A percentile compares a stretch with the other conserved stretches of the same genome.
phyloP scores from a whole-genome alignment of 2,329 filamentous ascomycete genomes.

The Aspergillus sp. region DNA sequence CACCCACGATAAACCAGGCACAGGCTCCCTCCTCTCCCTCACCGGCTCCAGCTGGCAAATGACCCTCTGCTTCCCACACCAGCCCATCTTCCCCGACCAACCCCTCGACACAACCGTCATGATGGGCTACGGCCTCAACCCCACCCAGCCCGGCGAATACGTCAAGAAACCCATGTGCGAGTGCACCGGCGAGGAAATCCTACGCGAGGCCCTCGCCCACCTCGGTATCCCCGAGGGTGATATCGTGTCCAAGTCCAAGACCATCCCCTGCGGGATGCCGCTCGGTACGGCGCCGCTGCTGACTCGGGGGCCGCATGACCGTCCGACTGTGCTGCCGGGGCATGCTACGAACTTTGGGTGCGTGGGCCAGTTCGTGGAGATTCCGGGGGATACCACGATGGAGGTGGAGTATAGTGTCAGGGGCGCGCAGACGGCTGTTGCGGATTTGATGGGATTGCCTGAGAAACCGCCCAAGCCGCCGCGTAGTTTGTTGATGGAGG shows the following conservation, averaged over 20 bases:
- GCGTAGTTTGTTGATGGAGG: constrained; percentile 7
- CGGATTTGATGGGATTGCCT: constrained; percentile 19
- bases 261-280: constrained; percentile 42
- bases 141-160: constrained; percentile 33
- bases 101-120: constrained; percentile 33
- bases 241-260: constrained; percentile 27
- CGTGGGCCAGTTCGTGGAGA: constrained; percentile 45
- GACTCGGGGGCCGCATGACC: constrained; percentile 32
- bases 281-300: constrained; percentile 41
- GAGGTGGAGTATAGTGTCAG: constrained; percentile 41
- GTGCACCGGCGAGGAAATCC: constrained; percentile 42
- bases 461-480: constrained; percentile 7
- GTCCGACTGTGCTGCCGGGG: constrained; percentile 38
- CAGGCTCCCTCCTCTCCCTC: constrained; percentile 35
- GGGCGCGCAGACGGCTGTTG: constrained; percentile 36
- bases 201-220: constrained; percentile 38
- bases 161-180: constrained; percentile 40
- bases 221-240: constrained; percentile 31
- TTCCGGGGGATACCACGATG: constrained; percentile 38
- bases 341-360: constrained; percentile 39
- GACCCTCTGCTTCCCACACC: constrained; percentile 40
- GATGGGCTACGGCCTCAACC: constrained; percentile 42
- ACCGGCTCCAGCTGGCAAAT: constrained; percentile 42
- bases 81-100: constrained; percentile 44
- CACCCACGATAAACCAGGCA: constrained; percentile 32